Base-by-base conservation (phyloP, 164 flowering plant species). In the Malania oleifera region DNA sequence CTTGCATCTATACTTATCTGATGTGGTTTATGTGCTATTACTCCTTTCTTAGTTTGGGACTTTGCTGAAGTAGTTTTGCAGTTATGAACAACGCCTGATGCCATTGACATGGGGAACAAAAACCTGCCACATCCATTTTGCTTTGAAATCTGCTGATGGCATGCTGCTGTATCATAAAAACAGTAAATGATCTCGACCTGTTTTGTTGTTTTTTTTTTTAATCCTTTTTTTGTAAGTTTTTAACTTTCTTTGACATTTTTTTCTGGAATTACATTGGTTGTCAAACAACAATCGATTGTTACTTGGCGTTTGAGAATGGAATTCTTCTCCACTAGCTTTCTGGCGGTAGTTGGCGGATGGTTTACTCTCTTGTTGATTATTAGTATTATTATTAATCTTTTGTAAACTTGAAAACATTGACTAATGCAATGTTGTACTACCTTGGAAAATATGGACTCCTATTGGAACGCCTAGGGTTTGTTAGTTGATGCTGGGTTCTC, bases 1-100 rank as follows among this genome's bases (percentile, higher is more conserved):
- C 64, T 69, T 48, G 41, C 43, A n/a, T 34, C 51, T 46, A 29
- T 44, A 28, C 9, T 50, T 60, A 22, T 5, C 43, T 63, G 48
- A 54, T 54, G 44, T 50, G 56, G 52, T 44, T 67, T 20, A 17
- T 53, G 27, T 49, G 37, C 40, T 37, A 20, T 39, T 59, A 2
- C 59, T 53, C n/a, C n/a, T 19, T 5, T 26, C 2, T 58, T 58
- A 35, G 17, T 6, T 19, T 48, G 23, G 26, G 1, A 11, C 7
- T 47, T 51, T 34, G 27, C 50, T 35, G 52, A 45, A 35, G 60
- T 28, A 26, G 28, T 13, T 38, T 18, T 39, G 56, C 56, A 18
- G 26, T 28, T 29, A 31, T 31, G 4, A 4, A 9, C n/a, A 31
- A 9, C 35, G 9, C 35, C 35, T 31, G 35, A 31, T 31, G 35